A percentile compares a stretch with the other conserved stretches of the same genome.
Evolutionary conservation across 345 rosid genomes (phyloP).

Genomic region (Brassica carinata): DNA sequence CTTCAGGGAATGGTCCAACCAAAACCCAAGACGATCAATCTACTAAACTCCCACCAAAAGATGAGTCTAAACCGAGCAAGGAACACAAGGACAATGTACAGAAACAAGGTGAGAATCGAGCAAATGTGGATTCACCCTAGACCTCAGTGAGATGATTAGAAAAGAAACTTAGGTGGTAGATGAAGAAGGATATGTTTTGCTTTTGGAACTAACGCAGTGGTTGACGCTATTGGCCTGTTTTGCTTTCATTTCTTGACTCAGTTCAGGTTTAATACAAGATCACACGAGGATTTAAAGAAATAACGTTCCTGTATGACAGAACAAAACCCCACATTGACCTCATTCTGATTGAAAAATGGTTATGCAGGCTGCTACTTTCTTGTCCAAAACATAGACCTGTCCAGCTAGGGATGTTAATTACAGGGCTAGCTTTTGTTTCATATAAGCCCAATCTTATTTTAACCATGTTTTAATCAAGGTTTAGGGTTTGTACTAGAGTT

Average conservation of each 20-base stretch:
- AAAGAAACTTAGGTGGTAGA: slow-evolving; percentile 11
- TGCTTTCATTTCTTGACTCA: not conserved
- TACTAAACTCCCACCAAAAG: slow-evolving; percentile 27
- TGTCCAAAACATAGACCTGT: slow-evolving; percentile 73
- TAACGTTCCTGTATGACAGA: not conserved
- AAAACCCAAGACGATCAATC: slow-evolving; percentile 44
- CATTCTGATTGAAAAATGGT: not conserved
- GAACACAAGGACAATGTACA: slow-evolving; percentile 12
- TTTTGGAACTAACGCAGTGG: not conserved
- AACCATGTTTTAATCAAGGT: too few relatives aligned
- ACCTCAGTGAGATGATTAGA: slow-evolving; percentile 20
- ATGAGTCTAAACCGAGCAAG: slow-evolving; percentile 14
- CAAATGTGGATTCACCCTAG: slow-evolving; percentile 8
- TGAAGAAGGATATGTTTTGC: not conserved
- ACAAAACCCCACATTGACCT: not conserved
- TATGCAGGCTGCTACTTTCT: slow-evolving; percentile 9
- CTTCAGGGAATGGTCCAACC: slow-evolving; percentile 34
- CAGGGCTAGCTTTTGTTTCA: too few relatives aligned
- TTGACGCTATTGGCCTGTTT: not conserved
- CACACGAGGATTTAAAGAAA: not conserved
- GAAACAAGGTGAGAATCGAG: not conserved
- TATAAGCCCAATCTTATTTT: too few relatives aligned
- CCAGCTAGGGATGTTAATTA: slow-evolving; percentile 3
- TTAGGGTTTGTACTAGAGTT: too few relatives aligned
- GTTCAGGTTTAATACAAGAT: not conserved